Base-by-base conservation (phyloP, 441 rosid genomes). In the Viola pubescens region DNA sequence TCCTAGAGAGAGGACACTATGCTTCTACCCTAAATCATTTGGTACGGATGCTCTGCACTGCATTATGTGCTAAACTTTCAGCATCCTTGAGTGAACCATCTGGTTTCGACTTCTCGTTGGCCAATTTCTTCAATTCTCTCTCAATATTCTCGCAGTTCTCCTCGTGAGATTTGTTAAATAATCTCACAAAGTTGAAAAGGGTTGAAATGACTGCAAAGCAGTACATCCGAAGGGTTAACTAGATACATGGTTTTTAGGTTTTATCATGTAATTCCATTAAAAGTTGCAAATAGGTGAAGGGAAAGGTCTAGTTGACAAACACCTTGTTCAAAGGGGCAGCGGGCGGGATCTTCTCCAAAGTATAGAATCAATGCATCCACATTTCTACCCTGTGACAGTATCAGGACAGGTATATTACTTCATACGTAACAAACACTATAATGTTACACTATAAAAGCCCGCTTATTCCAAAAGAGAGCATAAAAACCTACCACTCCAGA, bases 261-360 rank as follows among this genome's bases (percentile, higher is more conserved):
- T 26, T 26, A 26, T 26, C 34, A 26, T 1, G 34, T 26, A 26
- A 26, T 26, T 26, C 2, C 34, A 26, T 26, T 26, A 26, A 26
- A 26, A 26, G 2, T 26, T 26, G 34, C 34, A 26, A 19, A 26
- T 26, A 26, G 1, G 34, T 26, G 34, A 26, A 26, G 34, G 34
- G 34, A 26, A 26, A 26, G 34, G 34, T 26, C 34, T 26, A 26
- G 34, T 26, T 26, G 34, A 48, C 43, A 50, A 60, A 42, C 74
- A 92, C 96, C 98, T 86, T 94, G 98, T 71, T 94, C 97, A 51
- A 94, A 89, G 56, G 96, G 83, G 56, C 94, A 94, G 12, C 87
- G 86, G 44, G 91, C 86, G 51, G 98, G 98, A 79, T 94, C 97
- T 81, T 94, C 97, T 52, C 98, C 98, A 67, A 89, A 94, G 71